Evolutionary conservation across 345 rosid species (phyloP).

Genomic region (Hirschfeldia incana): DNA sequence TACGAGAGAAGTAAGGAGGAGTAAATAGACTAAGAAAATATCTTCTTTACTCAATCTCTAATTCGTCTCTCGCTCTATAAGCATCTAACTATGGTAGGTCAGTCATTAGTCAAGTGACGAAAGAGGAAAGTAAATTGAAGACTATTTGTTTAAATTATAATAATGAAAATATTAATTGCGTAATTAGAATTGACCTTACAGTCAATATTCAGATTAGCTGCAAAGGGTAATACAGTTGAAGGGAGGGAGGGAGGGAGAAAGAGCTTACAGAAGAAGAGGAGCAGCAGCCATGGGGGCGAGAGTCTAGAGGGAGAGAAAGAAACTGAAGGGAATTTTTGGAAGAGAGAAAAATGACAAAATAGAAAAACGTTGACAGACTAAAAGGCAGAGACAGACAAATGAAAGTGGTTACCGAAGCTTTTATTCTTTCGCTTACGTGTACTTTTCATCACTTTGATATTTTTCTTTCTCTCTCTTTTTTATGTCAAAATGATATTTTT

Average conservation of each 20-base stretch:
- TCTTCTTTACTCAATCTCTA: neutral
- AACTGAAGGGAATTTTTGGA: neutral
- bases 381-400: conserved; percentile 29
- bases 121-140: conserved; percentile 36
- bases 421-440: conserved; percentile 32
- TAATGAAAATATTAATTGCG: neutral
- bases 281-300: conserved; percentile 13
- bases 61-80: neutral
- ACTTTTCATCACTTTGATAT: neutral
- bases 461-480: no score
- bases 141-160: neutral
- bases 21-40: conserved; percentile 18
- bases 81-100: conserved; percentile 33
- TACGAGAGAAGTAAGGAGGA: conserved; percentile 1
- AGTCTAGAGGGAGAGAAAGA: conserved; percentile 12
- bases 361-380: conserved; percentile 45
- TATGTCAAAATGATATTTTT: neutral
- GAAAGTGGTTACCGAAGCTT: conserved; percentile 34
- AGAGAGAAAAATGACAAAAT: conserved; percentile 37
- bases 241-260: no score
- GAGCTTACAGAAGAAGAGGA: neutral
- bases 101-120: conserved; percentile 32
- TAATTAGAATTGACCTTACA: neutral
- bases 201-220: neutral
- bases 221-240: neutral